A percentile compares a stretch with the other conserved stretches of the same genome.
These are phyloP conservation scores for Coemansia sp. DNA, from an alignment of 192 early-diverging fungal genomes.

Conservation along the genomic window DNA sequence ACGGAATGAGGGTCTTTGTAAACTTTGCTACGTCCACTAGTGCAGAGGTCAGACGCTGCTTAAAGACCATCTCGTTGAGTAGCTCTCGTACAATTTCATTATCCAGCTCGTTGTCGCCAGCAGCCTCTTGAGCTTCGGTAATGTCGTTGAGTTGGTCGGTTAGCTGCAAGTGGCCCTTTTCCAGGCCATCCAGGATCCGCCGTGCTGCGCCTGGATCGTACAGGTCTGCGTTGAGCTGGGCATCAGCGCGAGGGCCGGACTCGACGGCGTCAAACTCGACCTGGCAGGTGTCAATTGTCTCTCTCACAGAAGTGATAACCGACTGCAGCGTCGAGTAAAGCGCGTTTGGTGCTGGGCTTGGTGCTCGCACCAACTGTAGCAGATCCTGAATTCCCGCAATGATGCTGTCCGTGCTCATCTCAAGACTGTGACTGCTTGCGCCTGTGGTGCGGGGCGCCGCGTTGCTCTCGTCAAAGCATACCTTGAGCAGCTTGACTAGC, in stretches of 20 bases:
- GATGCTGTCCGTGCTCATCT: constrained; percentile 50
- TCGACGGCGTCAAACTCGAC: constrained; percentile 21
- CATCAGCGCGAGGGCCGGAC: neutral
- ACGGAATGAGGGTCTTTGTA: constrained; percentile 77
- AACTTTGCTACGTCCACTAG: constrained; percentile 89
- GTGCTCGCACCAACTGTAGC: constrained; percentile 41
- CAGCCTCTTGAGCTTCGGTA: constrained; percentile 48
- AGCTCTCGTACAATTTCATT: constrained; percentile 55
- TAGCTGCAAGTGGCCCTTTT: constrained; percentile 49
- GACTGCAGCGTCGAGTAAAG: constrained; percentile 40
- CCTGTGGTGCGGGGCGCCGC: constrained; percentile 27
- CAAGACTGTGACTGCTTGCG: constrained; percentile 23
- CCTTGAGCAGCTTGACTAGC: constrained; percentile 61
- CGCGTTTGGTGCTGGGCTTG: constrained; percentile 31
- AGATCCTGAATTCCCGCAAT: constrained; percentile 49
- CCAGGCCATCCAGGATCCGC: constrained; percentile 31
- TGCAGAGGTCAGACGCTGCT: constrained; percentile 79
- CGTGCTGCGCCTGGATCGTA: constrained; percentile 30
- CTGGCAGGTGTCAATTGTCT: constrained; percentile 35
- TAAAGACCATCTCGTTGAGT: constrained; percentile 64
- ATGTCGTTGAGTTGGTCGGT: constrained; percentile 56
- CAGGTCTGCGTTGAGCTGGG: constrained; percentile 15
- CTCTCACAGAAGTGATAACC: constrained; percentile 31
- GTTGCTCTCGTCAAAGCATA: constrained; percentile 47
- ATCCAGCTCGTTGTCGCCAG: constrained; percentile 46